phyloP scores from a whole-genome alignment of 2,329 filamentous ascomycete genomes.

The Colletotrichum trifolii region DNA sequence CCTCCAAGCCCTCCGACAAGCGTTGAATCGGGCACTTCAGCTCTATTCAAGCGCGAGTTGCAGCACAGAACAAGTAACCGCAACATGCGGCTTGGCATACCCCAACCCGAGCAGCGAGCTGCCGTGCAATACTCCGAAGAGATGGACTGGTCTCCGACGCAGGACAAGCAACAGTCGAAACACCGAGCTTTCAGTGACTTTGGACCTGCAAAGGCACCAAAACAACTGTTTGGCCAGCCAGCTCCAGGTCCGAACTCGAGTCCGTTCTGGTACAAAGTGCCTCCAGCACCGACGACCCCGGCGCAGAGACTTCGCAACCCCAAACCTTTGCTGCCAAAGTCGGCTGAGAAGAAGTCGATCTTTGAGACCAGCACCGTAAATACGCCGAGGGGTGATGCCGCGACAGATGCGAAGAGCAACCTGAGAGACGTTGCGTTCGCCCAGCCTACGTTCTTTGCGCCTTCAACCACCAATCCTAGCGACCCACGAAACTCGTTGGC shows the following conservation, averaged over 20 bases:
- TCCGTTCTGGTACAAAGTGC: conserved; percentile 78
- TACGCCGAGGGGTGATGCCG: neutral
- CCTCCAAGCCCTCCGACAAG: conserved; percentile 24
- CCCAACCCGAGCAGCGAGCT: conserved; percentile 37
- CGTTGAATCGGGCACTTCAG: conserved; percentile 37
- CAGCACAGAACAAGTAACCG: conserved; percentile 33
- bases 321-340: conserved; percentile 63
- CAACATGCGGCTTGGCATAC: conserved; percentile 33
- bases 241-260: conserved; percentile 56
- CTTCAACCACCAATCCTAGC: conserved; percentile 44
- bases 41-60: conserved; percentile 30
- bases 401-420: conserved; percentile 22
- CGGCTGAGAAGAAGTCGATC: conserved; percentile 57
- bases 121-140: conserved; percentile 59
- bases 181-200: conserved; percentile 66
- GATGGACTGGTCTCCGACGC: conserved; percentile 81
- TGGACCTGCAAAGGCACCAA: conserved; percentile 51
- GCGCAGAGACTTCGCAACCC: conserved; percentile 71
- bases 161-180: conserved; percentile 62
- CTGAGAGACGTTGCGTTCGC: conserved; percentile 59
- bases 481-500: conserved; percentile 57
- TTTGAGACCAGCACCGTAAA: conserved; percentile 57
- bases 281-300: conserved; percentile 74
- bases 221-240: conserved; percentile 57
- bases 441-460: conserved; percentile 71